Percentiles rank a stretch among this genome's conserved stretches.
These are phyloP conservation scores for Salix purpurea DNA, from an alignment of 345 rosid species.

Conservation along the genomic window DNA sequence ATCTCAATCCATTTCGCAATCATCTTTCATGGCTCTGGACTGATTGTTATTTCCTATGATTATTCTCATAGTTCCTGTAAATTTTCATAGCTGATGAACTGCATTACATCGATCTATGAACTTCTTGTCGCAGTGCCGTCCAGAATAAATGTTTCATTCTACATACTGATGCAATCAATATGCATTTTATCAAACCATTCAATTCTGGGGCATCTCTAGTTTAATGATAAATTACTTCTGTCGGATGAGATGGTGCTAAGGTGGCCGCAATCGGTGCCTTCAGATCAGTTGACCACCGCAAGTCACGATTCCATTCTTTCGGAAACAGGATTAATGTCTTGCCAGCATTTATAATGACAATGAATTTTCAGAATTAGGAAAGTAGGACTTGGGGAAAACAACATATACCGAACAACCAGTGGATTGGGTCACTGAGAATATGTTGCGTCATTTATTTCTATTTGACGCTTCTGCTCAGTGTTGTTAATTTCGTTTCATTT, in stretches of 20 bases:
- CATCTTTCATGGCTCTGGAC: neutral
- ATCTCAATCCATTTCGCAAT: conserved; percentile 1
- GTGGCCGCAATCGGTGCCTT: neutral
- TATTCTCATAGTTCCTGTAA: conserved; percentile 4
- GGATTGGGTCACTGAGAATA: neutral
- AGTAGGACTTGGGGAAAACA: conserved; percentile 4
- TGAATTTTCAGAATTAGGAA: conserved; percentile 6
- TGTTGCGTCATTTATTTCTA: conserved; percentile 19
- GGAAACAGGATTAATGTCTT: neutral
- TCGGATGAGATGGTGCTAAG: neutral
- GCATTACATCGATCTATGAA: neutral
- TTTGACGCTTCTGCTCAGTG: neutral
- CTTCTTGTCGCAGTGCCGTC: neutral
- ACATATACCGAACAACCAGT: conserved; percentile 8
- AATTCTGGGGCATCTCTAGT: neutral
- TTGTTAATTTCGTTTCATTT: too few species aligned
- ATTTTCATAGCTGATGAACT: neutral
- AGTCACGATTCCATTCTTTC: neutral
- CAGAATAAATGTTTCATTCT: neutral
- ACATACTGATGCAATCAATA: neutral
- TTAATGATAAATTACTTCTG: neutral
- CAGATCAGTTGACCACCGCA: neutral
- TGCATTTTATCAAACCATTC: neutral
- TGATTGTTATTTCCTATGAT: neutral
- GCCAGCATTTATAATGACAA: conserved; percentile 3